Conservation (phyloP, 2,329 filamentous ascomycete species). For the Penicillium aurantiogriseum region DNA sequence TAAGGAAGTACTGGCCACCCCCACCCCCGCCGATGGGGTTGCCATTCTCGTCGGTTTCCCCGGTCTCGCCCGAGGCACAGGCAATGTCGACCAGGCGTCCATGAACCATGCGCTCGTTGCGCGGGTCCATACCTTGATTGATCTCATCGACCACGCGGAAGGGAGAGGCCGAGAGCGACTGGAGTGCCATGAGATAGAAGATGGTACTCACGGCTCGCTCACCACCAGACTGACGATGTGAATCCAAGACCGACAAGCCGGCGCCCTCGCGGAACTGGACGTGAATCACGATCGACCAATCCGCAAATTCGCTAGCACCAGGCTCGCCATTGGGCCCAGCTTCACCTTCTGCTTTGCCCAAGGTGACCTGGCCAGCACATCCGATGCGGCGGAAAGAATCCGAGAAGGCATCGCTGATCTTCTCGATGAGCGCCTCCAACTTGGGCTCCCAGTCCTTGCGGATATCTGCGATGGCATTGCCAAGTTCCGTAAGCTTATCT, state of each 20-base stretch:
- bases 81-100: constrained; percentile 98
- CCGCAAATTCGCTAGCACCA: constrained; percentile 73
- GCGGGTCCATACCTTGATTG: constrained; percentile 98
- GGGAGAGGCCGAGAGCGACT: constrained; percentile 86
- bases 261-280: constrained; percentile 93
- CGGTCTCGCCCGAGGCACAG: constrained; percentile 62
- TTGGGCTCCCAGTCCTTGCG: constrained; percentile 77
- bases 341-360: constrained; percentile 66
- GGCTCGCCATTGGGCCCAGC: constrained; percentile 31
- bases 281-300: constrained; percentile 89
- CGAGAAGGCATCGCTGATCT: constrained; percentile 87
- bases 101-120: constrained; percentile 97
- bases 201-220: constrained; percentile 96
- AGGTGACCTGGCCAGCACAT: constrained; percentile 83
- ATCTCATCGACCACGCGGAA: constrained; percentile 99
- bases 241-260: constrained; percentile 77
- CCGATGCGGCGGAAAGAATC: constrained; percentile 93
- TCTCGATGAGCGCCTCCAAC: constrained; percentile 71
- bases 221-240: constrained; percentile 92
- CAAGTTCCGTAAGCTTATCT: constrained; percentile 55
- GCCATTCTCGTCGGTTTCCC: constrained; percentile 36
- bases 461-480: constrained; percentile 61
- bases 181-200: constrained; percentile 97
- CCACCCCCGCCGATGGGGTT: constrained; percentile 31
- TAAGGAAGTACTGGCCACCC: constrained; percentile 84